Base-by-base conservation (phyloP, 139 green algal species). In the Pycnococcus provasolii region DNA sequence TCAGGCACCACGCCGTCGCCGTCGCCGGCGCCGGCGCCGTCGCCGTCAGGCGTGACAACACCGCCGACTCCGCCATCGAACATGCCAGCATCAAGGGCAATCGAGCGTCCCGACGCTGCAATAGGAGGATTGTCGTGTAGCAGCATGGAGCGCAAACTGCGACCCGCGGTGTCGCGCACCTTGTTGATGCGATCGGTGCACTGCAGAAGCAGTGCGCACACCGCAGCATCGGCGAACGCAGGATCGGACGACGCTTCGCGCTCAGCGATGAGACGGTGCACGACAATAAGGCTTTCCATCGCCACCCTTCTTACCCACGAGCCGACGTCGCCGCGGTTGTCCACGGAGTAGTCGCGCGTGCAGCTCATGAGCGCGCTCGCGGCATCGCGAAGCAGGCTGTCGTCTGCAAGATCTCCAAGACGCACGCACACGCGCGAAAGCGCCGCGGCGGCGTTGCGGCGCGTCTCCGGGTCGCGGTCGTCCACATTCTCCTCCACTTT, bases 291-390 rank as follows among this genome's bases (percentile, higher is more conserved):
- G 1, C 51, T 65, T 15, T 76, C 60, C 78, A 96, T 93, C 8
- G 88, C 85, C 3, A 87, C 90, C 69, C 94, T 86, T 0, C 93
- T 78, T 68, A 96, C 88, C 87, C 88, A 95, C 71, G 83, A 91
- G 40, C 94, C 94, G 51, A 98, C 88, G 62, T 99, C 94, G 0
- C 94, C 94, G 57, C 84, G 79, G 71, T 94, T 91, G 80, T 99
- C 94, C 4, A 80, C 86, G 47, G 78, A 86, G 79, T 97, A 99
- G 68, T 99, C 94, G 9, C 83, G 74, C 64, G 95, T 58, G 1
- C 78, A 78, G 7, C 45, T 51, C 55, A 90, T 62, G 58, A 97
- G 73, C n/a, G n/a, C 51, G 26, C 26, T 26, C 26, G 26, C 26
- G 26, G 26, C 26, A 26, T 26, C 26, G 26, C 26, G 26, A 26